Base-by-base conservation (phyloP, 1,284 basidiomycete species). In the Moesziomyces globuligerus region DNA sequence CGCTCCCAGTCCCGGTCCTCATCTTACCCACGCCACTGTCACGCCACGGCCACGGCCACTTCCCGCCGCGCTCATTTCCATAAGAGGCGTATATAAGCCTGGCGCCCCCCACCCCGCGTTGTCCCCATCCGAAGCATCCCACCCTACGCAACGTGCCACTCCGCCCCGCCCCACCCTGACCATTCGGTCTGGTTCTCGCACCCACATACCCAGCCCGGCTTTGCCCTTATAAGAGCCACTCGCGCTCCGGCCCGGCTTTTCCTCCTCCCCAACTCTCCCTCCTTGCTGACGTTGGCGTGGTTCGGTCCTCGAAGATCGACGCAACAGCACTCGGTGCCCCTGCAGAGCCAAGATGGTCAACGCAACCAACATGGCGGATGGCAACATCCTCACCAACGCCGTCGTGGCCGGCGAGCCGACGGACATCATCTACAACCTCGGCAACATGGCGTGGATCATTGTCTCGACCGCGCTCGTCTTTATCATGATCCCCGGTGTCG, bases 401-500 rank as follows among this genome's bases (percentile, higher is more conserved):
- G 23, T 39, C 13, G 48, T 54, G 23, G 56, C 36, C 23, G 57
- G 49, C 37, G 42, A 42, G 17, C 49, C 47, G 24, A 47, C 57
- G 32, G 42, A 52, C 11, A 21, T 66, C 41, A 58, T 74, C 41
- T 78, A 78, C 57, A 78, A 86, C 82, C 74, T 85, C n/a, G 86
- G 86, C 60, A 85, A 87, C 78, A 85, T 87, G 58, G 84, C 85
- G 7, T 87, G 85, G 84, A 76, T 86, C 69, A 81, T 85, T 75
- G 57, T 59, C 32, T 49, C 66, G 7, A 75, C 88, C 26, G 83
- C 82, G 1, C 81, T 87, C 28, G 93, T 95, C 25, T 94, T 90
- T 88, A 86, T 95, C 83, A 96, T 96, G 94, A 87, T 93, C 81
- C 93, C 93, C 39, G 79, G 79, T 45, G 52, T 81, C 17, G 71